Evolutionary conservation across 148 eudicot species (phyloP), one percentile per base, ranked within the genome.

Genomic region (Diospyros lotus): DNA sequence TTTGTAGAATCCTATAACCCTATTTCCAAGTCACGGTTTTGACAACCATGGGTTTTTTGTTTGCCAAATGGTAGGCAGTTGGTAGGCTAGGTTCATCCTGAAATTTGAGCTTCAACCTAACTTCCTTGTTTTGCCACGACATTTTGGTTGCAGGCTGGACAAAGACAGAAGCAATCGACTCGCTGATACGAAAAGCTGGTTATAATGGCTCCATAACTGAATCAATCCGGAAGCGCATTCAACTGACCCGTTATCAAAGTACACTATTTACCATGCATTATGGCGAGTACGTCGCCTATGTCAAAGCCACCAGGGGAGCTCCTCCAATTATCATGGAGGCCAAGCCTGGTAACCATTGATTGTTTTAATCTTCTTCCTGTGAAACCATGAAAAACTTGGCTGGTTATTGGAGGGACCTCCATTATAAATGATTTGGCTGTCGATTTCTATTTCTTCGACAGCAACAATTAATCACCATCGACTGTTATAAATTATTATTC

Each of bases 171-270:
- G 92, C 97, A 71, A 88, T 92, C 6, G 89, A 89, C 78, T 92
- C 97, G 10, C 69, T 92, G 43, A 84, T 92, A 44, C 82, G 92
- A 53, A 92, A 92, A 71, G 86, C 97, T 0, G 97, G 90, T 75
- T 92, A 82, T 76, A 81, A 80, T 48, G 95, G 97, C 42, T 45
- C 81, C 71, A 90, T 94, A 38, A 90, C 88, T 0, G 98, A 88
- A 68, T 76, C 91, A 58, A 72, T 94, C 41, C 77, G 97, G 48
- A 86, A 88, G 75, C 77, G 84, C 71, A 88, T 94, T 45, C 79
- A 71, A 2, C 79, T 91, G 69, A 91, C 97, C 66, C 94, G 97
- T 42, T 94, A 94, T 69, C 90, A 91, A 80, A 94, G 98, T 75
- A 88, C 97, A 2, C 69, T 87, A 81, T 91, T 83, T 41, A 89